Evolutionary conservation across 2,329 filamentous ascomycete species (phyloP), one percentile per base, ranked within the genome.

Genomic region (Colletotrichum lini): DNA sequence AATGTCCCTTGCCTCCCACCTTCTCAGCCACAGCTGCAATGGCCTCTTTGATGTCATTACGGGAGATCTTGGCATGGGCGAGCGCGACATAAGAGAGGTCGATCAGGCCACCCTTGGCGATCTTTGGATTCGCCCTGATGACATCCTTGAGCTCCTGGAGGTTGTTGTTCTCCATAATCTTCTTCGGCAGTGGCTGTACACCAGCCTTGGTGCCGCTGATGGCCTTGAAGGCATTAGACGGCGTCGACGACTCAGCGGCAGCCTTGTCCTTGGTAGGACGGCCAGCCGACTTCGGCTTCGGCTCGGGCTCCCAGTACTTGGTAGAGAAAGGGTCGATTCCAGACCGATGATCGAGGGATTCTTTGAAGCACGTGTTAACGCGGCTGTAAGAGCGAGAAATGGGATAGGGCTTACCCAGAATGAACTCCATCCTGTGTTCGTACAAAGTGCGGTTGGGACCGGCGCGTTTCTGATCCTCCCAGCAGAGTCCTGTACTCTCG

Each of bases 291-390:
- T 77, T 74, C 42, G 73, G 64, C 72, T 81, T 82, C 21, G 77
- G 77, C 67, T 84, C 83, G 2, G 82, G 74, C 40, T 85, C 82
- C 96, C 96, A 98, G 80, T 98, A 98, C 0, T 85, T 81, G 0
- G 90, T 90, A 0, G 94, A 95, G 78, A 96, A 97, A 0, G 96
- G 96, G 77, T 99, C 92, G 74, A 99, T 96, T 9, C 81, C 79
- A 58, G 80, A 80, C 58, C 81, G 91, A 81, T 80, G 82, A 47
- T 87, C 82, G 16, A 90, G 82, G 67, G 79, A 78, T 65, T 85
- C 86, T 88, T 73, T 26, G 10, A 65, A 13, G 35, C n/a, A 68
- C 78, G 67, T 76, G 76, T 77, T 62, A 78, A 73, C 66, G 49
- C 50, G 40, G 58, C 8, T 61, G 8, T 21, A 21, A 35, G 54